These are phyloP conservation scores for Pyrenula aspistea DNA, from an alignment of 495 filamentous ascomycete species.

Conservation along the genomic window DNA sequence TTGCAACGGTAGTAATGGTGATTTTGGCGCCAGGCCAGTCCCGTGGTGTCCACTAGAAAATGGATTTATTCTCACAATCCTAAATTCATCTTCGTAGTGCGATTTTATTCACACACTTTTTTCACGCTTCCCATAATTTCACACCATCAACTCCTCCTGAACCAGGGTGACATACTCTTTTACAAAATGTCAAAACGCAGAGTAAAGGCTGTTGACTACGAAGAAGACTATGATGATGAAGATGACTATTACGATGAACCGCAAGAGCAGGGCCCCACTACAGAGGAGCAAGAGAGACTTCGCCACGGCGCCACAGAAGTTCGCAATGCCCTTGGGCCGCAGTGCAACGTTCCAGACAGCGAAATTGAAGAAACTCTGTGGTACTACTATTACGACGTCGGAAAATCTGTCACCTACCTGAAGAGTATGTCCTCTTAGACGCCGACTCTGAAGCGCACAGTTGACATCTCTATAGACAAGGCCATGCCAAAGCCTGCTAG, in stretches of 20 bases:
- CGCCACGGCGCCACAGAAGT: conserved; percentile 28
- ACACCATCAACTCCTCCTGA: too few species aligned
- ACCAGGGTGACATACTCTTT: too few species aligned
- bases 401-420: conserved; percentile 71
- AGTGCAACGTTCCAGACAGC: conserved; percentile 27
- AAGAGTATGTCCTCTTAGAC: conserved; percentile 38
- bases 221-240: conserved; percentile 23
- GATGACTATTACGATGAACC: conserved; percentile 31
- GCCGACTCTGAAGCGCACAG: conserved; percentile 5
- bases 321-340: conserved; percentile 21
- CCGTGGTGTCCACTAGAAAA: too few species aligned
- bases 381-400: conserved; percentile 92
- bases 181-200: conserved; percentile 33
- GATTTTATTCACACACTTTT: too few species aligned
- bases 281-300: conserved; percentile 30
- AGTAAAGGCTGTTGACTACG: conserved; percentile 32
- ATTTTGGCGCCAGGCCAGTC: too few species aligned
- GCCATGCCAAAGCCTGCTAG: conserved; percentile 22
- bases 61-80: too few species aligned
- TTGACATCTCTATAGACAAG: background rate
- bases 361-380: conserved; percentile 84
- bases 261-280: conserved; percentile 1
- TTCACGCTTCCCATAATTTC: too few species aligned
- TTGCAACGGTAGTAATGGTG: too few species aligned
- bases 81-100: too few species aligned